Percentiles rank a stretch among this genome's conserved stretches.
phyloP scores from a whole-genome alignment of 371 early-diverging fungal species.

The Mortierella sp. region DNA sequence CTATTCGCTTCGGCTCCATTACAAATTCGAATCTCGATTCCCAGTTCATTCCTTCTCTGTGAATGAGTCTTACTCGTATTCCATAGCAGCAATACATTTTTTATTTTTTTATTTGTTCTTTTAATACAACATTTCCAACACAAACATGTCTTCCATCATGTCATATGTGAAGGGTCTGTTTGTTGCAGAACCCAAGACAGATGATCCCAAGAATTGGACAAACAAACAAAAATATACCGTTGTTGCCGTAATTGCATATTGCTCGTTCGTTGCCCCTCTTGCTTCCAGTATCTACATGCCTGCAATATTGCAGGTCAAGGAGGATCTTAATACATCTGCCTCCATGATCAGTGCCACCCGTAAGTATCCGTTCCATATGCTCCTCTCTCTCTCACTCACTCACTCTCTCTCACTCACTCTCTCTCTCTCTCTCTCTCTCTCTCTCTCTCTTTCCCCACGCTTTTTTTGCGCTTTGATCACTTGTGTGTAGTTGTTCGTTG shows the following conservation, averaged over 20 bases:
- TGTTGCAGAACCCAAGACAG: constrained; percentile 25
- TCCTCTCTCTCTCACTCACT: not conserved
- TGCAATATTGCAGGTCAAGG: constrained; percentile 50
- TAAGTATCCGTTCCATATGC: constrained; percentile 11
- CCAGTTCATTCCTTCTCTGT: not conserved
- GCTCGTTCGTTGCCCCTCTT: constrained; percentile 51
- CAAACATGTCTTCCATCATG: not conserved
- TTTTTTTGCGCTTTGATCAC: not conserved
- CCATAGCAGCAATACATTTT: not conserved
- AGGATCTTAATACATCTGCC: constrained; percentile 48
- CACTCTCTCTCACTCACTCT: too few species aligned
- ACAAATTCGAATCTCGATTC: not conserved
- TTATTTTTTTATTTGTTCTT: not conserved
- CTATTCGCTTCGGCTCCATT: not conserved
- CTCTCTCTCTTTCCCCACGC: too few species aligned
- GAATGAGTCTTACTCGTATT: not conserved
- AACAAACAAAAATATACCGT: constrained; percentile 52
- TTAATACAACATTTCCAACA: not conserved
- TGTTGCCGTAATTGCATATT: constrained; percentile 50
- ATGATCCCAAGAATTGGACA: constrained; percentile 56
- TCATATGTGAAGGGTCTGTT: constrained; percentile 4
- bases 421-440: too few species aligned
- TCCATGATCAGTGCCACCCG: constrained; percentile 52
- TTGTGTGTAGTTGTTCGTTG: not conserved
- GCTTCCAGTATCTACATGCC: constrained; percentile 61